phyloP scores from a whole-genome alignment of 2,329 filamentous ascomycete genomes.

The Aspergillus terreus region DNA sequence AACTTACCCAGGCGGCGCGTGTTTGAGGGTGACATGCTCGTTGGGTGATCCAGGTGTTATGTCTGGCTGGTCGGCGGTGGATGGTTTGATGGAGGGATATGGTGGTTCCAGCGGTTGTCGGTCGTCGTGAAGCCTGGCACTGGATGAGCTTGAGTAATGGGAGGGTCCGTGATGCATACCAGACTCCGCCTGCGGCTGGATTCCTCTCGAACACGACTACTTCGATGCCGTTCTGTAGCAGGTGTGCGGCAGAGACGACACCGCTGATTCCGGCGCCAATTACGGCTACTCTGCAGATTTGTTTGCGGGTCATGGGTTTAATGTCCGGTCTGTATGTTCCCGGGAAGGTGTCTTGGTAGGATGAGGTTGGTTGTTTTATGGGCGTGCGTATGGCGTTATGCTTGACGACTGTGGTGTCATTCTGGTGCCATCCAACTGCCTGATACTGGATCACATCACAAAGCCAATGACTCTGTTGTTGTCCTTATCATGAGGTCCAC shows the following conservation, averaged over 20 bases:
- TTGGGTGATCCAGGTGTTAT: not conserved
- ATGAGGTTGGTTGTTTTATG: no score
- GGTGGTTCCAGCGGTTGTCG: constrained; percentile 45
- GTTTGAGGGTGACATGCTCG: constrained; percentile 20
- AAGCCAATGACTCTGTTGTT: no score
- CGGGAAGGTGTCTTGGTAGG: not conserved
- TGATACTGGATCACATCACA: no score
- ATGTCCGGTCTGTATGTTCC: not conserved
- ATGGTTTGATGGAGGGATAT: constrained; percentile 31
- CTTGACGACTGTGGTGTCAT: no score
- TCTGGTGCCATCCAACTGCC: no score
- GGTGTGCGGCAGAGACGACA: constrained; percentile 45
- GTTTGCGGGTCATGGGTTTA: constrained; percentile 17
- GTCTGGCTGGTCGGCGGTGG: constrained; percentile 9
- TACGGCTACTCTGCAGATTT: constrained; percentile 37
- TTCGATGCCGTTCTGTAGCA: constrained; percentile 44
- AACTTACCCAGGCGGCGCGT: constrained; percentile 50
- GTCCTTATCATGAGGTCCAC: no score
- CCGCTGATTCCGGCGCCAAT: constrained; percentile 54
- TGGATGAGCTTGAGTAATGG: not conserved
- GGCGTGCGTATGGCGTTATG: no score
- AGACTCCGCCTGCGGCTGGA: constrained; percentile 52
- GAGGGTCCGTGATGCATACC: constrained; percentile 37
- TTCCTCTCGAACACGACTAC: constrained; percentile 55
- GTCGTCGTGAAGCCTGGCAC: constrained; percentile 48